Conservation (phyloP, 208 protist genomes). For the Trypanosoma cruzi region DNA sequence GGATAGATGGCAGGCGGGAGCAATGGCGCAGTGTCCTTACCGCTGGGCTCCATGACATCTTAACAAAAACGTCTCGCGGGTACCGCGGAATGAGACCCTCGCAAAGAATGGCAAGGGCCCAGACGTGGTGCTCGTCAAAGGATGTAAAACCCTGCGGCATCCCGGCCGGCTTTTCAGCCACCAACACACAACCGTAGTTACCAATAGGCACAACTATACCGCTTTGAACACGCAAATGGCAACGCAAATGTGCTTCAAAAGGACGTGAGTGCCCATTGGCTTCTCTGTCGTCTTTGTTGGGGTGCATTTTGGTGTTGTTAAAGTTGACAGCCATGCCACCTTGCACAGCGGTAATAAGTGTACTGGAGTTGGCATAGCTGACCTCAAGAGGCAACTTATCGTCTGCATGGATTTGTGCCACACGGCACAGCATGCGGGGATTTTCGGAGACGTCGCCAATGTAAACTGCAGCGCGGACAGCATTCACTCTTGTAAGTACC, state of each 20-base stretch:
- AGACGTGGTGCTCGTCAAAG: slow-evolving; percentile 73
- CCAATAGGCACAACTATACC: slow-evolving; percentile 60
- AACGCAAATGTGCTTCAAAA: slow-evolving; percentile 11
- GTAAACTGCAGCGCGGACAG: slow-evolving; percentile 62
- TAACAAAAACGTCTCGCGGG: slow-evolving; percentile 51
- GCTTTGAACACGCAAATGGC: slow-evolving; percentile 35
- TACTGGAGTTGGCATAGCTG: slow-evolving; percentile 48
- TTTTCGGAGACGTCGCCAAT: slow-evolving; percentile 34
- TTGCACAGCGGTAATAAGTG: slow-evolving; percentile 58
- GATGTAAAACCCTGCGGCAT: slow-evolving; percentile 39
- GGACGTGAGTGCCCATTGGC: background rate
- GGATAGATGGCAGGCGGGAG: slow-evolving; percentile 14
- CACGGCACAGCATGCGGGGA: slow-evolving; percentile 53
- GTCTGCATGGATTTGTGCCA: slow-evolving; percentile 52
- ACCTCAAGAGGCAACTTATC: slow-evolving; percentile 52
- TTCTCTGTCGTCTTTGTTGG: background rate
- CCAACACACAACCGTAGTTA: slow-evolving; percentile 59
- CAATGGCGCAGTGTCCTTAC: slow-evolving; percentile 35
- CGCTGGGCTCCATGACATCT: slow-evolving; percentile 33
- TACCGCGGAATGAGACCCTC: slow-evolving; percentile 67
- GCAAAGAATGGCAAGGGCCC: slow-evolving; percentile 51
- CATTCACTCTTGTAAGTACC: slow-evolving; percentile 44
- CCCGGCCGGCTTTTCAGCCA: slow-evolving; percentile 53
- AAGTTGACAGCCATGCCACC: slow-evolving; percentile 72
- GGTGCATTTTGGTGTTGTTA: slow-evolving; percentile 24